phyloP scores from a whole-genome alignment of 2,329 filamentous ascomycete species.

The Lachnum nothofagi region DNA sequence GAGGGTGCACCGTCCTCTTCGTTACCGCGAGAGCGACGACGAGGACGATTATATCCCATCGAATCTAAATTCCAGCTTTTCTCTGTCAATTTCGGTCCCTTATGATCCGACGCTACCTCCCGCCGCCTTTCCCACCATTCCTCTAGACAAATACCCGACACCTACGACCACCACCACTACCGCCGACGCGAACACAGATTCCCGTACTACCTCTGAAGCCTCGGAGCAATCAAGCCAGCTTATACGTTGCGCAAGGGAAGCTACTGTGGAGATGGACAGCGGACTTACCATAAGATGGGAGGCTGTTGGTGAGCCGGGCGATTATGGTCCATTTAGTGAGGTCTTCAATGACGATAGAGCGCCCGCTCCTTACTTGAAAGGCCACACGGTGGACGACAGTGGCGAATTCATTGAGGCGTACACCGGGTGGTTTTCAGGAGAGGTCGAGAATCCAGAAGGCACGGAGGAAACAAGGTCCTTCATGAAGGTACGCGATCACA shows the following conservation, averaged over 20 bases:
- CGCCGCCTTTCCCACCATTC: slow-evolving; percentile 20
- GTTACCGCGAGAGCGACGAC: slow-evolving; percentile 28
- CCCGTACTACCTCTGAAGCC: not conserved
- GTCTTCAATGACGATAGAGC: not conserved
- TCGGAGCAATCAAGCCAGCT: not conserved
- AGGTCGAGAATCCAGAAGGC: not conserved
- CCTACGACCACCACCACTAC: not conserved
- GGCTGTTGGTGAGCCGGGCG: not conserved
- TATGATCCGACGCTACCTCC: slow-evolving; percentile 26
- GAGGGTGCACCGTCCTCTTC: slow-evolving; percentile 16
- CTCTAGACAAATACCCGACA: slow-evolving; percentile 19
- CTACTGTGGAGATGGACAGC: not conserved
- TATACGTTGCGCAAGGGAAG: too few species aligned
- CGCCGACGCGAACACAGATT: not conserved
- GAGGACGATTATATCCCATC: slow-evolving; percentile 3
- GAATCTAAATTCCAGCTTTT: slow-evolving; percentile 21
- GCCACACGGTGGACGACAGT: not conserved
- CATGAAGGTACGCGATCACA: not conserved
- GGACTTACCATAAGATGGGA: not conserved
- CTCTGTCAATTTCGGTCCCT: slow-evolving; percentile 19
- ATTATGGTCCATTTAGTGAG: not conserved
- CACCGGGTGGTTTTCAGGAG: not conserved
- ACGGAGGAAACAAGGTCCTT: not conserved
- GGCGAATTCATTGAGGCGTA: not conserved
- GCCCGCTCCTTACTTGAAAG: not conserved